Evolutionary conservation across 208 protist species (phyloP).

Genomic region (Trichomonas tenax): DNA sequence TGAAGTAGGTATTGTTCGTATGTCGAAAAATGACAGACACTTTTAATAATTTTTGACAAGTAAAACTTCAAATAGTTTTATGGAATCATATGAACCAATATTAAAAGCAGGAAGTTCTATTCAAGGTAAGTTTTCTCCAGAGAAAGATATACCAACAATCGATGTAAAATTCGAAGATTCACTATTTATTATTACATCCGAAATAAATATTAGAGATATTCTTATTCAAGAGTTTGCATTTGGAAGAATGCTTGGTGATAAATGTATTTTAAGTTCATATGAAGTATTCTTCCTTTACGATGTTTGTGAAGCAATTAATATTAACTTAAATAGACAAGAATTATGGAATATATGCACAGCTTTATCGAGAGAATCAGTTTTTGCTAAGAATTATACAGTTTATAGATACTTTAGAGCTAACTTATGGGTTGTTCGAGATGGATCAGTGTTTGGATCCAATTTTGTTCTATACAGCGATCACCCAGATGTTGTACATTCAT

Average conservation of each 20-base stretch:
- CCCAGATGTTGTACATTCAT: neutral
- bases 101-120: neutral
- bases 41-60: no score
- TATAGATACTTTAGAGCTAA: neutral
- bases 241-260: neutral
- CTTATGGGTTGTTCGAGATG: neutral
- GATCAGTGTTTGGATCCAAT: neutral
- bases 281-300: neutral
- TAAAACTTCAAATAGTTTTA: no score
- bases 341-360: neutral
- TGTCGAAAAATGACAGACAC: no score
- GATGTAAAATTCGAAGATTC: neutral
- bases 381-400: neutral
- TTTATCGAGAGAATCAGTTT: neutral
- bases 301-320: neutral
- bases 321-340: neutral
- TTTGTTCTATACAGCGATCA: neutral
- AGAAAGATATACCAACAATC: neutral
- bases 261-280: neutral
- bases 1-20: no score
- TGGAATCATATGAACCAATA: neutral
- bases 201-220: neutral
- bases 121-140: neutral
- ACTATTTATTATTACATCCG: neutral
- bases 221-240: neutral